Percentiles rank a stretch among this genome's conserved stretches.
phyloP scores from a whole-genome alignment of 768 basidiomycete genomes.

The Mycena albidolilacea region DNA sequence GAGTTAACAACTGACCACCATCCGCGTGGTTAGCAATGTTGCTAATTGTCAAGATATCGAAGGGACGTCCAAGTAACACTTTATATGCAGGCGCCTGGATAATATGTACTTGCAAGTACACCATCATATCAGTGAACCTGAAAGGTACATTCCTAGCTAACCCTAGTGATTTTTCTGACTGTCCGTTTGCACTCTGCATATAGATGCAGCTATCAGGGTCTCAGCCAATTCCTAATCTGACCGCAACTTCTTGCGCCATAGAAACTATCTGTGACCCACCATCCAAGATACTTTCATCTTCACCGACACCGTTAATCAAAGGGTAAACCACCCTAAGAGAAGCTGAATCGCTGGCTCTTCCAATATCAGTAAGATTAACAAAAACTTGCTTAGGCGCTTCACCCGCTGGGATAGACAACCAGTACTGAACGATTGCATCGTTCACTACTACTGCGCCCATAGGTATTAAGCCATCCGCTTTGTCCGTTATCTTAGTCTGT shows the following conservation, averaged over 20 bases:
- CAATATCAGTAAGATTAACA: not conserved
- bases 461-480: slow-evolving; percentile 28
- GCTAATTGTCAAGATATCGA: too few relatives aligned
- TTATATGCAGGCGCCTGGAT: not conserved
- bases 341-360: not conserved
- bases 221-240: not conserved
- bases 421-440: slow-evolving; percentile 20
- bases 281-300: not conserved
- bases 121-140: slow-evolving; percentile 6
- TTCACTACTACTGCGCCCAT: slow-evolving; percentile 40
- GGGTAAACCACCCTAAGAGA: not conserved
- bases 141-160: slow-evolving; percentile 31
- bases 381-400: not conserved
- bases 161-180: slow-evolving; percentile 14
- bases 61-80: not conserved
- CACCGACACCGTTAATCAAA: not conserved
- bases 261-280: not conserved
- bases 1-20: not conserved
- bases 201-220: slow-evolving; percentile 13
- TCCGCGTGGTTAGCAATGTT: too few relatives aligned
- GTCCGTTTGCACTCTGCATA: slow-evolving; percentile 23
- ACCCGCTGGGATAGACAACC: not conserved
- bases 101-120: slow-evolving; percentile 33
- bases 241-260: not conserved
- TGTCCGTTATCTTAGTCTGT: too few relatives aligned